A percentile compares a stretch with the other conserved stretches of the same genome.
These are phyloP conservation scores for Cucumis hystrix DNA, from an alignment of 306 rosid species.

Conservation along the genomic window DNA sequence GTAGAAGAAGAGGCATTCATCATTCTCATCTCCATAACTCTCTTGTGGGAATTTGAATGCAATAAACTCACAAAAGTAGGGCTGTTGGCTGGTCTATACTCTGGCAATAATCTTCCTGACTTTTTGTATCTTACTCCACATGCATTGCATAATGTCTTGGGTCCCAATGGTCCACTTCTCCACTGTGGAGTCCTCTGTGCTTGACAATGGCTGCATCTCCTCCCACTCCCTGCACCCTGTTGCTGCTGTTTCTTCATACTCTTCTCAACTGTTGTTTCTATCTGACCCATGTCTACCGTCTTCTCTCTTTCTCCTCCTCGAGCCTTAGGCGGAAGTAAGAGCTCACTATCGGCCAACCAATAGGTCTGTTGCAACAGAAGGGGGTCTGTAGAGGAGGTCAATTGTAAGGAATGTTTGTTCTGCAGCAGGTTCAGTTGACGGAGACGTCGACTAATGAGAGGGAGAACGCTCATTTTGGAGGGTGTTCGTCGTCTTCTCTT, in stretches of 20 bases:
- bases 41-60: conserved; percentile 68
- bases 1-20: conserved; percentile 12
- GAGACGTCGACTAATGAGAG: conserved; percentile 23
- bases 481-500: conserved; percentile 42
- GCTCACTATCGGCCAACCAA: conserved; percentile 57
- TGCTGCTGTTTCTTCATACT: conserved; percentile 7
- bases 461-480: conserved; percentile 18
- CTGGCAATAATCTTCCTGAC: conserved; percentile 54
- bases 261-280: background rate
- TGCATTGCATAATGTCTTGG: conserved; percentile 61
- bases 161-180: conserved; percentile 75
- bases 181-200: conserved; percentile 69
- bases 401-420: background rate
- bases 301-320: conserved; percentile 2
- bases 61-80: conserved; percentile 54
- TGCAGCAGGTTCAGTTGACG: conserved; percentile 18
- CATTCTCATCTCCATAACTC: conserved; percentile 68
- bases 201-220: conserved; percentile 51
- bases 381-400: conserved; percentile 7
- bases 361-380: conserved; percentile 48
- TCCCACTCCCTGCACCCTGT: conserved; percentile 18
- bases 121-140: conserved; percentile 67
- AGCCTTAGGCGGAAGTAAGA: conserved; percentile 25
- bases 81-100: conserved; percentile 63
- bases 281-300: conserved; percentile 3